Conservation (phyloP, 1,284 basidiomycete genomes). For the Tausonia pullulans region DNA sequence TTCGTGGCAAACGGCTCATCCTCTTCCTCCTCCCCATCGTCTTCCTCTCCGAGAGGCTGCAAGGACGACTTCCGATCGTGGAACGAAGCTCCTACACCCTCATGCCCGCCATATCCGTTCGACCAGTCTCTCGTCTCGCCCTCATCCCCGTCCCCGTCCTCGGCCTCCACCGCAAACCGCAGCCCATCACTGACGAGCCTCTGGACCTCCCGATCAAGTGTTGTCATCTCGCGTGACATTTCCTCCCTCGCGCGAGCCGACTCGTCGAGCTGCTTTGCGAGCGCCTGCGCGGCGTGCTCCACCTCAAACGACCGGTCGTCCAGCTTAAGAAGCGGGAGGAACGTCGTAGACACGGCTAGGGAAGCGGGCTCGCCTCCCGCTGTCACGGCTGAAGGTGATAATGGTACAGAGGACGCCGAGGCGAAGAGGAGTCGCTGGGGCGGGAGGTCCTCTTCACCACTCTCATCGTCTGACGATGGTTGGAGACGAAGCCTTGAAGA, state of each 20-base stretch:
- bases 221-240: background rate
- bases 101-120: background rate
- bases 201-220: background rate
- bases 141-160: background rate
- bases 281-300: background rate
- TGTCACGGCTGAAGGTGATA: too few relatives aligned
- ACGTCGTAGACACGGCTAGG: background rate
- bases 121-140: background rate
- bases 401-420: too few relatives aligned
- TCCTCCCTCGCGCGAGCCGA: background rate
- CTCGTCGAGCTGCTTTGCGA: conserved; percentile 2
- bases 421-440: too few relatives aligned
- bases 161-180: background rate
- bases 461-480: too few relatives aligned
- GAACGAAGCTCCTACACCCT: too few relatives aligned
- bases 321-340: background rate
- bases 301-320: conserved; percentile 5
- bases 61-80: too few relatives aligned
- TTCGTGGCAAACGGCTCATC: background rate
- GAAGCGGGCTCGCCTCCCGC: too few relatives aligned
- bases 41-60: too few relatives aligned
- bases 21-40: background rate
- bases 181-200: background rate
- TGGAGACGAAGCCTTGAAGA: too few relatives aligned
- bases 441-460: too few relatives aligned